A percentile compares a stretch with the other conserved stretches of the same genome.
Evolutionary conservation across 495 filamentous ascomycete genomes (phyloP).

Genomic region (Xylaria venustula): DNA sequence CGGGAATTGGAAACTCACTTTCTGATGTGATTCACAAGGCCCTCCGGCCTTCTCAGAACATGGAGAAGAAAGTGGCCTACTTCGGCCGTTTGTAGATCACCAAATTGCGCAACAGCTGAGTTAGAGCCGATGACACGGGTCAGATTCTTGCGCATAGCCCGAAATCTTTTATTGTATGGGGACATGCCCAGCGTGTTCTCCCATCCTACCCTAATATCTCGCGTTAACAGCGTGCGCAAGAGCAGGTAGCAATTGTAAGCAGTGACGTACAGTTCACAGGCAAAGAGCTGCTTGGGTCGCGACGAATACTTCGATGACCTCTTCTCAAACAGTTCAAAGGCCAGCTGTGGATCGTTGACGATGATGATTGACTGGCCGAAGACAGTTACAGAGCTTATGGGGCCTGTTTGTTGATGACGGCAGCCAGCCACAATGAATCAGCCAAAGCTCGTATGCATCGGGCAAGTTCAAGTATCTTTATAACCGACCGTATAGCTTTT

Average conservation of each 20-base stretch:
- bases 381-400: slow-evolving; percentile 53
- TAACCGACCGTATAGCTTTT: slow-evolving; percentile 44
- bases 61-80: slow-evolving; percentile 41
- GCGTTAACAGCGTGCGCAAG: not conserved
- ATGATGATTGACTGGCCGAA: slow-evolving; percentile 49
- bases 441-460: not conserved
- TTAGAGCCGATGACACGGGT: slow-evolving; percentile 35
- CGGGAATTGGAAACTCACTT: slow-evolving; percentile 22
- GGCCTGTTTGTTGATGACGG: slow-evolving; percentile 28
- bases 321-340: slow-evolving; percentile 48
- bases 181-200: slow-evolving; percentile 34
- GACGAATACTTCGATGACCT: slow-evolving; percentile 44
- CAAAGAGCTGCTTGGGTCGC: slow-evolving; percentile 37
- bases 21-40: slow-evolving; percentile 39
- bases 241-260: not conserved
- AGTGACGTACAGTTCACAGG: slow-evolving; percentile 39
- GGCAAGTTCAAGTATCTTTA: not conserved
- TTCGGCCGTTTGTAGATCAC: slow-evolving; percentile 40
- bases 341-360: slow-evolving; percentile 43
- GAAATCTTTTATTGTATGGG: slow-evolving; percentile 37
- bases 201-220: slow-evolving; percentile 29
- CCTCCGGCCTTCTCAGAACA: slow-evolving; percentile 35
- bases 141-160: slow-evolving; percentile 43
- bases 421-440: not conserved
- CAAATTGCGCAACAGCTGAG: slow-evolving; percentile 31